Percentiles rank a stretch among this genome's conserved stretches.
Evolutionary conservation across 2,329 filamentous ascomycete genomes (phyloP).

Genomic region (Trichoderma sp.): DNA sequence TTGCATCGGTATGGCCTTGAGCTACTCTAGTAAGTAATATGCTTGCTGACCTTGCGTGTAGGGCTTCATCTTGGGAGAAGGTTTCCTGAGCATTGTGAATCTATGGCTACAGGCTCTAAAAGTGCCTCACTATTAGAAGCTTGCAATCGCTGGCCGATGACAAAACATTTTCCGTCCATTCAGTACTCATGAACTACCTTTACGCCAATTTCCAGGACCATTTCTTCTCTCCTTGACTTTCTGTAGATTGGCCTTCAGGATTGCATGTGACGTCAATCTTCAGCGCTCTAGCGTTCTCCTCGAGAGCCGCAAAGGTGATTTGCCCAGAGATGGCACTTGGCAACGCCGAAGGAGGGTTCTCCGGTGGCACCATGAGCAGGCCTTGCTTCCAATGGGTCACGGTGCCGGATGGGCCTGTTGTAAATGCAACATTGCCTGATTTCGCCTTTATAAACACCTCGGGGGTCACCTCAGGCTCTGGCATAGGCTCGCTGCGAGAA

Average conservation of each 20-base stretch:
- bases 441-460: conserved; percentile 62
- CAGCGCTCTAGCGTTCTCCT: conserved; percentile 70
- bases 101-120: conserved; percentile 75
- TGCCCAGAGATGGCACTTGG: conserved; percentile 66
- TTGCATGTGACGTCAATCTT: conserved; percentile 68
- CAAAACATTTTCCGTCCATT: background rate
- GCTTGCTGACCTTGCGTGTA: conserved; percentile 36
- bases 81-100: conserved; percentile 89
- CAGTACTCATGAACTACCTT: background rate
- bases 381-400: conserved; percentile 93
- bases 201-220: conserved; percentile 59
- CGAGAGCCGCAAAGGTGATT: conserved; percentile 70
- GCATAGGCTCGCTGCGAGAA: conserved; percentile 55
- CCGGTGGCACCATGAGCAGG: conserved; percentile 69
- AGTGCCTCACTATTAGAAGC: conserved; percentile 69
- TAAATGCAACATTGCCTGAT: conserved; percentile 76
- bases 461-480: conserved; percentile 58
- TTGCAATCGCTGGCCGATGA: background rate
- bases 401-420: conserved; percentile 76
- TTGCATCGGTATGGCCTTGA: conserved; percentile 64
- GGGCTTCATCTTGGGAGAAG: conserved; percentile 91
- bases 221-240: conserved; percentile 42
- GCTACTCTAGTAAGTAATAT: background rate
- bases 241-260: conserved; percentile 38
- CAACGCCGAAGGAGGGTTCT: conserved; percentile 53